These are phyloP conservation scores for Parafenestella ontariensis DNA, from an alignment of 2,329 filamentous ascomycete genomes.

Conservation along the genomic window DNA sequence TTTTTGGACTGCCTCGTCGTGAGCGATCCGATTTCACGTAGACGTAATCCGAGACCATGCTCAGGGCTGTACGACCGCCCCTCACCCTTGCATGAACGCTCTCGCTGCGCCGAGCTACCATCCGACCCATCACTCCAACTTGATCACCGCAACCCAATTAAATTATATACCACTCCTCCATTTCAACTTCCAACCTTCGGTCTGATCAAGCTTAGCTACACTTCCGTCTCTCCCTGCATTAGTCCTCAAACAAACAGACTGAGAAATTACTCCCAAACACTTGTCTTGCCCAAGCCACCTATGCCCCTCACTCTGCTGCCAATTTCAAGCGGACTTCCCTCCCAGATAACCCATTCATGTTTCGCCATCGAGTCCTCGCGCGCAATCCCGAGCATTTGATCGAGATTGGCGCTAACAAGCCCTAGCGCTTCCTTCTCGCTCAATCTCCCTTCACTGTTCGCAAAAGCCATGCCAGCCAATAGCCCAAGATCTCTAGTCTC, in stretches of 20 bases:
- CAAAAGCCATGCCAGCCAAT: conserved; percentile 65
- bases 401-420: conserved; percentile 64
- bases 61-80: neutral
- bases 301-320: conserved; percentile 57
- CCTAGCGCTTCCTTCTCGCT: conserved; percentile 63
- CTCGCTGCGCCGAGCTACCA: neutral
- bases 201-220: too few species aligned
- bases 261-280: conserved; percentile 7
- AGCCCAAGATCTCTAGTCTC: conserved; percentile 66
- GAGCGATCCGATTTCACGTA: neutral
- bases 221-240: too few species aligned
- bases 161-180: neutral
- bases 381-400: conserved; percentile 63
- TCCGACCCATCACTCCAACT: neutral
- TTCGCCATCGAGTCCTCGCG: conserved; percentile 22
- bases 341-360: conserved; percentile 66
- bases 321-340: conserved; percentile 69
- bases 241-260: too few species aligned
- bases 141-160: neutral
- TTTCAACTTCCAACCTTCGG: too few species aligned
- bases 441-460: conserved; percentile 64
- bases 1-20: neutral
- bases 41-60: neutral
- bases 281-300: conserved; percentile 4
- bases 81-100: neutral